These are phyloP conservation scores for Suhomyces maxii DNA, from an alignment of 1,139 yeast species.

Conservation along the genomic window DNA sequence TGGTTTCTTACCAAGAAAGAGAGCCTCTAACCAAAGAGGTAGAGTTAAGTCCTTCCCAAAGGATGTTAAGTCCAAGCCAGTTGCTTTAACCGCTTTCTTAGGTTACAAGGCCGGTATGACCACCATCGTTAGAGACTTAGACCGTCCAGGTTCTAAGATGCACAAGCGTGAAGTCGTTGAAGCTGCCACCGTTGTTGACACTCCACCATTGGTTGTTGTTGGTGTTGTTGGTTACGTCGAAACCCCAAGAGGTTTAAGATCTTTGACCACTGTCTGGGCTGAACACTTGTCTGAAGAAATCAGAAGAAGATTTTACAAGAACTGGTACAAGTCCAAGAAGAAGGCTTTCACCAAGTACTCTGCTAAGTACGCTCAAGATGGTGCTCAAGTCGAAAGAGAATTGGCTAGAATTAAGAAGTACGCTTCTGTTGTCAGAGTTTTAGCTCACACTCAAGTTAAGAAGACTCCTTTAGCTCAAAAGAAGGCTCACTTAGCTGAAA, in stretches of 20 bases:
- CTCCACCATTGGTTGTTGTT: slow-evolving; percentile 98
- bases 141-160: slow-evolving; percentile 99
- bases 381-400: slow-evolving; percentile 90
- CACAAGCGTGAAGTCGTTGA: slow-evolving; percentile 99
- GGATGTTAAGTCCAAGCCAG: slow-evolving; percentile 98
- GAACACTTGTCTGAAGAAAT: slow-evolving; percentile 99
- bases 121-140: slow-evolving; percentile 99
- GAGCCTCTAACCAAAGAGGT: slow-evolving; percentile 98
- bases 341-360: slow-evolving; percentile 99
- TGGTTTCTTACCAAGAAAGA: slow-evolving; percentile 99
- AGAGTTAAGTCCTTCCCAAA: slow-evolving; percentile 99
- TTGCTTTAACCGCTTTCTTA: slow-evolving; percentile 98
- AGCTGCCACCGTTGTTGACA: slow-evolving; percentile 98
- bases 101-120: slow-evolving; percentile 99
- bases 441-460: slow-evolving; percentile 99
- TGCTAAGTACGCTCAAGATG: slow-evolving; percentile 93
- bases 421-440: slow-evolving; percentile 98
- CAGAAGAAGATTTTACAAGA: slow-evolving; percentile 99
- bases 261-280: slow-evolving; percentile 99
- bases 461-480: slow-evolving; percentile 98
- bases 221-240: slow-evolving; percentile 99
- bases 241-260: slow-evolving; percentile 99
- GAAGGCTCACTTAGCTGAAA: slow-evolving; percentile 99
- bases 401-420: slow-evolving; percentile 98
- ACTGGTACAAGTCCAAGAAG: slow-evolving; percentile 99